Base-by-base conservation (phyloP, 495 filamentous ascomycete species). In the Monascus purpureus region DNA sequence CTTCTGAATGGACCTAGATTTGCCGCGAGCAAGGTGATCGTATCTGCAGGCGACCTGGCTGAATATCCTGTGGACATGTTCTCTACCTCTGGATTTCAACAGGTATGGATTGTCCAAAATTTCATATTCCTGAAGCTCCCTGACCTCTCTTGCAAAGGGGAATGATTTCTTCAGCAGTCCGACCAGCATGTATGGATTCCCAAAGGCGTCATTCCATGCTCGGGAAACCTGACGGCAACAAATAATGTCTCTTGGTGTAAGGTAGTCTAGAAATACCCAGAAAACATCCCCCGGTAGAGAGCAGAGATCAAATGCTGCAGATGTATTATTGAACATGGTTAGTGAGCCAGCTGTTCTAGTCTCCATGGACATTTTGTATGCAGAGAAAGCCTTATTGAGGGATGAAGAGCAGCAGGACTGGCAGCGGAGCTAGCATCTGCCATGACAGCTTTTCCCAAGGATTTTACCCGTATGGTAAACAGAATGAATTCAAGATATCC, bases 1-100 rank as follows among this genome's bases (percentile, higher is more conserved):
- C 30, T 62, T 75, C 37, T 72, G 56, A 9, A 72, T 45, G 2
- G 52, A 53, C 13, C 55, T 52, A 12, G 73, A 68, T 32, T 38
- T 55, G 8, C 66, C 75, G 23, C 43, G 43, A 23, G 52, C 48
- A 9, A 80, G 59, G 41, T 69, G 46, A 45, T 66, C 46, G 48
- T 79, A 80, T 29, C 77, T 59, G 24, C 65, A 51, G 8, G 68
- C 61, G 8, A 79, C 65, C 16, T 49, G 43, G 29, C 70, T 61
- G 32, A 77, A 77, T 6, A 63, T 41, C 11, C 28, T 30, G 12
- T 62, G 46, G n/a, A n/a, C n/a, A n/a, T n/a, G n/a, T n/a, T n/a
- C n/a, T n/a, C n/a, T n/a, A n/a, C n/a, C n/a, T n/a, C n/a, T n/a
- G n/a, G n/a, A n/a, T n/a, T n/a, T 60, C 65, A 72, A 13, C 54